These are phyloP conservation scores for Saccharum officinarum DNA, from an alignment of 176 grass and related monocot species.

Conservation along the genomic window DNA sequence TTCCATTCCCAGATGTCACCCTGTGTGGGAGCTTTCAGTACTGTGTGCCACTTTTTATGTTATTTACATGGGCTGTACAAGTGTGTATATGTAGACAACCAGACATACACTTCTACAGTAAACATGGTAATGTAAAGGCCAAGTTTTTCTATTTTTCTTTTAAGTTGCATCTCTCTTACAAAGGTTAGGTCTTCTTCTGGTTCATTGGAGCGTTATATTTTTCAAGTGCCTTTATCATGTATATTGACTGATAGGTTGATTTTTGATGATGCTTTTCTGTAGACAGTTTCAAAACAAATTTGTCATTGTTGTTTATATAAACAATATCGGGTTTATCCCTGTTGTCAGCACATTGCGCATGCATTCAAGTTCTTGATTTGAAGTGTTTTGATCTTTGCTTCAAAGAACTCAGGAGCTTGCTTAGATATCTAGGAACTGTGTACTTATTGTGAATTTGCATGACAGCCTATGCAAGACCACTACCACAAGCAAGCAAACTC, in stretches of 20 bases:
- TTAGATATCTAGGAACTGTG: neutral
- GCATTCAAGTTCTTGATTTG: neutral
- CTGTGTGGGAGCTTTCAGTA: neutral
- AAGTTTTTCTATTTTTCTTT: neutral
- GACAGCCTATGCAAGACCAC: constrained; percentile 89
- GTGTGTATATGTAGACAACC: neutral
- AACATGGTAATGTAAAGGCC: neutral
- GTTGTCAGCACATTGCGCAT: neutral
- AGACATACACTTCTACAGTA: neutral
- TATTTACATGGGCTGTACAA: neutral
- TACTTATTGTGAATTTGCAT: constrained; percentile 29
- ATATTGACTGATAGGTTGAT: neutral
- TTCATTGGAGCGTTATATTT: neutral
- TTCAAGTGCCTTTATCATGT: neutral
- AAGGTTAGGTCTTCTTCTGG: neutral
- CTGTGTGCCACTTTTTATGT: neutral
- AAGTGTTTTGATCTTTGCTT: constrained; percentile 1
- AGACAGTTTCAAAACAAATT: neutral
- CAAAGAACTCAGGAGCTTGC: neutral
- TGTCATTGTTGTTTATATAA: neutral
- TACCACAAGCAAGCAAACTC: constrained; percentile 88
- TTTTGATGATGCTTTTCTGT: neutral
- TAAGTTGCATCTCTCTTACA: neutral
- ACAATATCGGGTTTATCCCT: neutral
- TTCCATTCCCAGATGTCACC: neutral